Base-by-base conservation (phyloP, 2,329 filamentous ascomycete species). In the Talaromyces sp. region DNA sequence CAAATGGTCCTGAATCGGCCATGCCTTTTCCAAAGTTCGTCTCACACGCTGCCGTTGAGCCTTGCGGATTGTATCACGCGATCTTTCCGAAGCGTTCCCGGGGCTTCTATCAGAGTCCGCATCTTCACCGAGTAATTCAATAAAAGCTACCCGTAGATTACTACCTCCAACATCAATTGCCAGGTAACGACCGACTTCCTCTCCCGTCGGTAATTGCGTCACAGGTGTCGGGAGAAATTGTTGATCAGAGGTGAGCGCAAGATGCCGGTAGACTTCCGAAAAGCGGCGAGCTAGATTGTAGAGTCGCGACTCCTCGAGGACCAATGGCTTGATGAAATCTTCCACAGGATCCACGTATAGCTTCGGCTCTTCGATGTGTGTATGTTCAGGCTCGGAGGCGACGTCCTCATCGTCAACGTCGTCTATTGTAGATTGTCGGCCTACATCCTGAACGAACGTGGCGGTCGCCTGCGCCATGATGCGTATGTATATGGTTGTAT, bases 131-230 rank as follows among this genome's bases (percentile, higher is more conserved):
- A 82, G 66, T 31, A 86, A 72, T 62, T 86, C 83, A 66, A 86
- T 83, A 64, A 86, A 85, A 3, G 83, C 84, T 22, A 85, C 84
- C 66, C 84, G 78, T 50, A 86, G 74, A 67, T 86, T 86, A 62
- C 81, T 84, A 6, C 84, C 84, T 52, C 84, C 84, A 41, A 86
- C 83, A 72, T 86, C 84, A 63, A 86, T 85, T 56, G 83, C 83
- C 60, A 86, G 70, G 68, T 85, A 86, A 31, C 79, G 82, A 45
- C 84, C 84, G 6, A 81, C 83, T 70, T 86, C 84, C 68, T 81
- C 77, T 19, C 84, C 84, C 0, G 79, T 83, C 13, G 80, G 80
- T 35, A 82, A 69, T 66, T 75, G 75, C 22, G 80, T 82, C 22
- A 82, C 79, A 0, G 80, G 80, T 0, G 80, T 82, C 17, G 80